phyloP scores from a whole-genome alignment of 192 early-diverging fungal genomes.

The Funneliformis geosporum region DNA sequence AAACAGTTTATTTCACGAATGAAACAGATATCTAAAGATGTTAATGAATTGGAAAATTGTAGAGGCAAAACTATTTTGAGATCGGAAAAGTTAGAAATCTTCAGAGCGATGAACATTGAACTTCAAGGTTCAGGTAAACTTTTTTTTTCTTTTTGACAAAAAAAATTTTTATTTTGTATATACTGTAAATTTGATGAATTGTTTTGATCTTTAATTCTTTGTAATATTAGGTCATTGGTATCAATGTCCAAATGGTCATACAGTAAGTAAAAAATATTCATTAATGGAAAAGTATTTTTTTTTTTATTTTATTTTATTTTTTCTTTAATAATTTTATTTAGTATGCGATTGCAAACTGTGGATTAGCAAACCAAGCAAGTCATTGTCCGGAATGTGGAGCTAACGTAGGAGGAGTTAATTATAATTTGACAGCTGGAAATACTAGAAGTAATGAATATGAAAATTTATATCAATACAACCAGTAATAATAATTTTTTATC shows the following conservation, averaged over 20 bases:
- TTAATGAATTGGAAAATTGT: neutral
- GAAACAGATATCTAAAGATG: neutral
- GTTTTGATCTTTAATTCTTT: too few relatives aligned
- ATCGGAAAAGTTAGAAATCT: slow-evolving; percentile 12
- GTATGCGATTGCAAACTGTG: slow-evolving; percentile 10
- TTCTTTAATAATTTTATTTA: neutral
- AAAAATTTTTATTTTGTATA: too few relatives aligned
- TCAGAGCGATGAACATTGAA: neutral
- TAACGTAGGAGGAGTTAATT: neutral
- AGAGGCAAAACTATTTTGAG: neutral
- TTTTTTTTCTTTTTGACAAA: neutral
- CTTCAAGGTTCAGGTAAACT: slow-evolving; percentile 5
- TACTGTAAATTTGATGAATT: neutral
- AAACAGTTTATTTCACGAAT: neutral
- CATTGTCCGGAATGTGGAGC: neutral
- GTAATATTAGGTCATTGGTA: neutral
- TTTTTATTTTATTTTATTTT: neutral
- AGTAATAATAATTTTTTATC: neutral
- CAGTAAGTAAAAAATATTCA: neutral
- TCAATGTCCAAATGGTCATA: neutral
- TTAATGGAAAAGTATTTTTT: neutral
- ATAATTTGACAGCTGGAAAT: neutral
- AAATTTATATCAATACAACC: neutral
- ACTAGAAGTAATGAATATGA: neutral
- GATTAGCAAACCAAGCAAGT: neutral